phyloP scores from a whole-genome alignment of 1,284 basidiomycete genomes.

The Boletus semigastroideus region DNA sequence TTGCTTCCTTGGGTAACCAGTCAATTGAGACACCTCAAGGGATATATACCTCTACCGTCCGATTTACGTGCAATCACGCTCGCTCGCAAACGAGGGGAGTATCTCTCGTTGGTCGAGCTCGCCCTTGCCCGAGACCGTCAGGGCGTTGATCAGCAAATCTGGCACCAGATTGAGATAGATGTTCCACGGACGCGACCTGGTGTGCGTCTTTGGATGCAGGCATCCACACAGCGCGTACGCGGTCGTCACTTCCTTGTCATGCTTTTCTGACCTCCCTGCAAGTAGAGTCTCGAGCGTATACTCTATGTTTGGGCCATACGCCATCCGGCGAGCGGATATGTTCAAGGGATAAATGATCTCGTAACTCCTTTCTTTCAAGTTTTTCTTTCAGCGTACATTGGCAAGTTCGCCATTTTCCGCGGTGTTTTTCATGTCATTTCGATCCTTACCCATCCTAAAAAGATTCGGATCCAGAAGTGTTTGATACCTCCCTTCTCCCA shows the following conservation, averaged over 20 bases:
- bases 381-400: conserved; percentile 88
- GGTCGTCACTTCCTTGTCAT: neutral
- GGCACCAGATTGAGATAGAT: conserved; percentile 98
- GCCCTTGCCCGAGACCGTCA: conserved; percentile 88
- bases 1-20: neutral
- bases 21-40: conserved; percentile 47
- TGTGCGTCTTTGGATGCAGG: conserved; percentile 87
- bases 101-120: conserved; percentile 84
- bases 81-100: conserved; percentile 89
- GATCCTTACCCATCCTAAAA: conserved; percentile 9
- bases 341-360: conserved; percentile 97
- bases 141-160: conserved; percentile 89
- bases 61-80: conserved; percentile 79
- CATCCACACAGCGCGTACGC: conserved; percentile 79
- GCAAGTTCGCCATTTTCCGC: conserved; percentile 42
- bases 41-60: conserved; percentile 87
- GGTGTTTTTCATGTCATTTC: neutral
- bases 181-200: conserved; percentile 93
- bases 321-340: conserved; percentile 95
- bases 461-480: conserved; percentile 87
- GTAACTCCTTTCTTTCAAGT: conserved; percentile 95
- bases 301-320: conserved; percentile 97
- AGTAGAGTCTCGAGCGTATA: conserved; percentile 85
- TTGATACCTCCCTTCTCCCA: conserved; percentile 79
- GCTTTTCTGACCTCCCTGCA: conserved; percentile 22